Percentiles rank a stretch among this genome's conserved stretches.
Evolutionary conservation across 257 asterid genomes (phyloP).

Genomic region (Lantana camara): DNA sequence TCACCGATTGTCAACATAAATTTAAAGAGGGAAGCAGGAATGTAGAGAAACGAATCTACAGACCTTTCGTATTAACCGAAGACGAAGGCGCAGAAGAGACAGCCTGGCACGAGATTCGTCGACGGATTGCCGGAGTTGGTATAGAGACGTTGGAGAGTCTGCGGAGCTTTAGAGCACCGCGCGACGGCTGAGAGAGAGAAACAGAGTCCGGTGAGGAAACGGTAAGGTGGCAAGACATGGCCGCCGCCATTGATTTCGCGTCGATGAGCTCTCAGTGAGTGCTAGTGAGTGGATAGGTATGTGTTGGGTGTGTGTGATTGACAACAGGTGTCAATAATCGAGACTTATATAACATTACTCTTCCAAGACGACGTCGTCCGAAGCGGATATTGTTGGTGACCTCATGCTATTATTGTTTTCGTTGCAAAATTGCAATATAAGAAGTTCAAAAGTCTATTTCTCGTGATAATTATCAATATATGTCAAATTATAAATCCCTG

Average conservation of each 20-base stretch:
- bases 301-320: slow-evolving; percentile 25
- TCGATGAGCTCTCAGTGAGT: slow-evolving; percentile 26
- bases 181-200: slow-evolving; percentile 54
- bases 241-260: slow-evolving; percentile 48
- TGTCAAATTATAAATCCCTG: no score
- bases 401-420: neutral
- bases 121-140: slow-evolving; percentile 45
- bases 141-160: slow-evolving; percentile 32
- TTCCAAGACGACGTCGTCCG: slow-evolving; percentile 4
- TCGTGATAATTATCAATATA: no score
- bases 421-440: no score
- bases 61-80: slow-evolving; percentile 63
- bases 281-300: slow-evolving; percentile 27
- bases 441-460: no score
- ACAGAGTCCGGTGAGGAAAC: slow-evolving; percentile 44
- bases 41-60: neutral
- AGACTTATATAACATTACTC: neutral
- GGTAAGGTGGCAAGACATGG: slow-evolving; percentile 52
- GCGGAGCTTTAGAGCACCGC: slow-evolving; percentile 32
- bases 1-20: neutral
- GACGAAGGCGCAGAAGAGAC: slow-evolving; percentile 54
- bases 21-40: slow-evolving; percentile 1
- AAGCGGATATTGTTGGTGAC: neutral
- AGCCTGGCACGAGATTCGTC: slow-evolving; percentile 66
- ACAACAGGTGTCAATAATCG: neutral